Percentiles rank a stretch among this genome's conserved stretches.
Evolutionary conservation across 805 yeast species (phyloP).

Genomic region (Kodamaea hsintzibuensis): DNA sequence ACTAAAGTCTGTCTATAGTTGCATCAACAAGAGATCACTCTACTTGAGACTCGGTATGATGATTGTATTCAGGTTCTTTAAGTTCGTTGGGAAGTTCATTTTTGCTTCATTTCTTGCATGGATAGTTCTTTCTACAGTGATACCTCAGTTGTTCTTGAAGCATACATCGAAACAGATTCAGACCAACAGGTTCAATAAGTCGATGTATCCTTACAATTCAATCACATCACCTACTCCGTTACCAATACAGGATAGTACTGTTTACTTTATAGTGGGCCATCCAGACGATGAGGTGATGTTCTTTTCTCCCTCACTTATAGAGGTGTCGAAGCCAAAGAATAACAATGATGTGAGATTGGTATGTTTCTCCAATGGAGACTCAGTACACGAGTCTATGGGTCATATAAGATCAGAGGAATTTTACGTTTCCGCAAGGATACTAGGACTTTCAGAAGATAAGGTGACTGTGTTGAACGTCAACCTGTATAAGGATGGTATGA

Average conservation of each 20-base stretch:
- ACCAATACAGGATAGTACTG: slow-evolving; percentile 33
- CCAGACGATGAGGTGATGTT: slow-evolving; percentile 99
- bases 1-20: not conserved
- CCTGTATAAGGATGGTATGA: slow-evolving; percentile 63
- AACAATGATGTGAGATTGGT: slow-evolving; percentile 56
- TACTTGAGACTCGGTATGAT: not conserved
- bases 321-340: slow-evolving; percentile 46
- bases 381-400: slow-evolving; percentile 68
- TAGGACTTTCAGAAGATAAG: slow-evolving; percentile 48
- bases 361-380: slow-evolving; percentile 76
- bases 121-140: slow-evolving; percentile 39
- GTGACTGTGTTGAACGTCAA: slow-evolving; percentile 46
- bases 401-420: slow-evolving; percentile 61
- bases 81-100: slow-evolving; percentile 16
- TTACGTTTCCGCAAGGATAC: slow-evolving; percentile 48
- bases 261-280: slow-evolving; percentile 76
- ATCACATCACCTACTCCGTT: slow-evolving; percentile 34
- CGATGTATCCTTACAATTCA: slow-evolving; percentile 37
- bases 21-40: not conserved
- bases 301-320: slow-evolving; percentile 76
- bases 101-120: slow-evolving; percentile 33
- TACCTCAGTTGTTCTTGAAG: slow-evolving; percentile 38
- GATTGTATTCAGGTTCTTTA: slow-evolving; percentile 8
- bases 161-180: slow-evolving; percentile 31
- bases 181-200: slow-evolving; percentile 22